These are phyloP conservation scores for Geranomyces michiganensis DNA, from an alignment of 192 early-diverging fungal genomes.

Conservation along the genomic window DNA sequence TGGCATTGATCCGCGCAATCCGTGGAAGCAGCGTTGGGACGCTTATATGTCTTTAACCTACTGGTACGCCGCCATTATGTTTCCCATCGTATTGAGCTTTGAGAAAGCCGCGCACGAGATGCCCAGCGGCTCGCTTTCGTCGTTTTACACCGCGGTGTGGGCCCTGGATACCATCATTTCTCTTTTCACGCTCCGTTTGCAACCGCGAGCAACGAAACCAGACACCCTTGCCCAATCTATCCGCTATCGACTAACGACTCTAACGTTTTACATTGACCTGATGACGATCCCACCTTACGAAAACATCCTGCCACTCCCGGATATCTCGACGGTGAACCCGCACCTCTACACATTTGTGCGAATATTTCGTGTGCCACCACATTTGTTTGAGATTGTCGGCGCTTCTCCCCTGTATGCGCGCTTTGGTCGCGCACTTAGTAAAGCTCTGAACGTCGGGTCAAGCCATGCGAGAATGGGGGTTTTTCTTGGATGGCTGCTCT, in stretches of 20 bases:
- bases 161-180: constrained; percentile 10
- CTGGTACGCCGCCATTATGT: background rate
- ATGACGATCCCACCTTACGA: constrained; percentile 4
- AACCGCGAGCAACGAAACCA: background rate
- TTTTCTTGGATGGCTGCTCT: constrained; percentile 9
- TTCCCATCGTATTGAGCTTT: constrained; percentile 6
- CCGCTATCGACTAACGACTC: background rate
- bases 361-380: constrained; percentile 10
- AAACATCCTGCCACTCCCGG: background rate
- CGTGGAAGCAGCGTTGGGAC: background rate
- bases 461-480: background rate
- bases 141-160: background rate
- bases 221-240: background rate
- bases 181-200: background rate
- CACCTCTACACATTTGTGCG: background rate
- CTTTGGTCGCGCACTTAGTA: background rate
- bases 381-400: background rate
- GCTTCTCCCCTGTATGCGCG: background rate
- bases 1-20: background rate
- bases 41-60: constrained; percentile 7
- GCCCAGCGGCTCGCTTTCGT: background rate
- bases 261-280: constrained; percentile 11
- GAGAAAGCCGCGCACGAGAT: background rate
- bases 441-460: background rate
- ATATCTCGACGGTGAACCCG: too few species aligned